These are phyloP conservation scores for Yarrowia sp. DNA, from an alignment of 805 yeast genomes.

Conservation along the genomic window DNA sequence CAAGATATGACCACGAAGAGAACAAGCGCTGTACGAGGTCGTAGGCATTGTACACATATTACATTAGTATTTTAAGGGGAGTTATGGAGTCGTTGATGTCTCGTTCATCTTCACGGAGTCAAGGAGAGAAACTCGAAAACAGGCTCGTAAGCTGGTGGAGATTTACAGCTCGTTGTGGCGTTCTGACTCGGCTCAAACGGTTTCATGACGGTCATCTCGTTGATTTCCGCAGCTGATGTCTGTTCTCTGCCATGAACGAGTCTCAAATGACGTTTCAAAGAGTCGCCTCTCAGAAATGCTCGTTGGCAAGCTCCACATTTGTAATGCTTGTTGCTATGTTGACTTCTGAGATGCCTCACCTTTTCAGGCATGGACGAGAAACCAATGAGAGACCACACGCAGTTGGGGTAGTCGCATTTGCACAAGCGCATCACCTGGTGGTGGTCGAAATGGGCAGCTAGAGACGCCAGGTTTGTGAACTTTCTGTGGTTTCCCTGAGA, in stretches of 20 bases:
- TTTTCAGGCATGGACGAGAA: conserved; percentile 22
- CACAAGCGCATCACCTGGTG: not conserved
- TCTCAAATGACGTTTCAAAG: conserved; percentile 20
- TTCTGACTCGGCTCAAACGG: conserved; percentile 1
- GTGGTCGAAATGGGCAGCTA: conserved; percentile 24
- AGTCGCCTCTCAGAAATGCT: conserved; percentile 12
- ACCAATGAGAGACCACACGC: conserved; percentile 24
- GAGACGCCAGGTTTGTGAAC: conserved; percentile 8
- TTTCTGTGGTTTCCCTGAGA: not conserved
- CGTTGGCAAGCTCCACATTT: conserved; percentile 3
- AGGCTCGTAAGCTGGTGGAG: conserved; percentile 3
- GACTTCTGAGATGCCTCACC: conserved; percentile 5
- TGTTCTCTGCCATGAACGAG: conserved; percentile 10
- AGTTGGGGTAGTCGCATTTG: conserved; percentile 15
- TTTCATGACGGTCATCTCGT: not conserved
- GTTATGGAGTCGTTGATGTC: too few species aligned
- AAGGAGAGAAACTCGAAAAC: not conserved
- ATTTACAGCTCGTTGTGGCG: not conserved
- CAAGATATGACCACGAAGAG: too few species aligned
- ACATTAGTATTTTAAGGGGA: too few species aligned
- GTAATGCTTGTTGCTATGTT: conserved; percentile 22
- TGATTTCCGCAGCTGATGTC: conserved; percentile 1
- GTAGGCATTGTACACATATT: too few species aligned
- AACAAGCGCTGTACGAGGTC: too few species aligned
- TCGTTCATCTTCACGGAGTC: not conserved